Conservation (phyloP, 1,284 basidiomycete species). For the Papiliotrema terrestris region DNA sequence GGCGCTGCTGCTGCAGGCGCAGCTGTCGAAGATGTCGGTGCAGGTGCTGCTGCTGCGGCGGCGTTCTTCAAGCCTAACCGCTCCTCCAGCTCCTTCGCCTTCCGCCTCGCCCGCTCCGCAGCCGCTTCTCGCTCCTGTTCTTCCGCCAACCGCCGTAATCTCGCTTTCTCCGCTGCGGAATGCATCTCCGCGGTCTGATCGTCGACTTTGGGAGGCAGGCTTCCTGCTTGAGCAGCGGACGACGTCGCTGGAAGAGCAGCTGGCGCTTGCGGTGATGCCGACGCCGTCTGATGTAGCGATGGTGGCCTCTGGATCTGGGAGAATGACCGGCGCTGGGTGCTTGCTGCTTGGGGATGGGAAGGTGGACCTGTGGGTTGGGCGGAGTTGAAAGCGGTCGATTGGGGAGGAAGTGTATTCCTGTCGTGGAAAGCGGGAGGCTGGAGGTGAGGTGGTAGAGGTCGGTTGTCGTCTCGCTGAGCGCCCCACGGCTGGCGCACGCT, state of each 20-base stretch:
- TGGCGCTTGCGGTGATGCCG: neutral
- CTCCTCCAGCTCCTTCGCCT: slow-evolving; percentile 80
- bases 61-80: slow-evolving; percentile 56
- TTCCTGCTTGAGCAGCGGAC: neutral
- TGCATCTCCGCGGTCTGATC: slow-evolving; percentile 82
- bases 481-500: slow-evolving; percentile 12
- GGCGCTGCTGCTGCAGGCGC: neutral
- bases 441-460: slow-evolving; percentile 17
- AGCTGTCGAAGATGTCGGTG: neutral
- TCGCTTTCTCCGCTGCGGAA: slow-evolving; percentile 79
- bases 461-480: slow-evolving; percentile 7
- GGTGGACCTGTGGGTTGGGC: too few relatives aligned
- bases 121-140: slow-evolving; percentile 80
- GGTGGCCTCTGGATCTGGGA: too few relatives aligned
- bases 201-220: slow-evolving; percentile 40
- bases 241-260: neutral
- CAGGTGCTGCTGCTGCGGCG: neutral
- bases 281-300: too few relatives aligned
- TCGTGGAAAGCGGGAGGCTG: too few relatives aligned
- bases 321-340: too few relatives aligned
- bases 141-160: slow-evolving; percentile 65
- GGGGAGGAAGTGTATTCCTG: too few relatives aligned
- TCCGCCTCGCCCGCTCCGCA: slow-evolving; percentile 75
- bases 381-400: too few relatives aligned
- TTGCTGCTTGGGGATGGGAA: too few relatives aligned